phyloP scores from a whole-genome alignment of 2,329 filamentous ascomycete species.

The Diaporthe destruens region DNA sequence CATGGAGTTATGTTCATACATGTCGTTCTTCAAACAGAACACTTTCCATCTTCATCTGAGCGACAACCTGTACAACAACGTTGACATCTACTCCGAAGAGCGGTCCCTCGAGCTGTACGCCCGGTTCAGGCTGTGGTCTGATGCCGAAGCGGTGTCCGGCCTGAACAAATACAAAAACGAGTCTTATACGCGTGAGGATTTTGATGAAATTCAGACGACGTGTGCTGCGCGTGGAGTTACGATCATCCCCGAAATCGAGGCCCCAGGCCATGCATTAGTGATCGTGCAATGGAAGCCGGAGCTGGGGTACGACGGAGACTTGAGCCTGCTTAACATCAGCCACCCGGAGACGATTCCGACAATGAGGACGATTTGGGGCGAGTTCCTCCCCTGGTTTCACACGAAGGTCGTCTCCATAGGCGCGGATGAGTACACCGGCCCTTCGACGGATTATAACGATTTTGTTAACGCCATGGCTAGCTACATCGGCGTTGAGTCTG shows the following conservation, averaged over 20 bases:
- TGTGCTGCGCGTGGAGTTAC: constrained; percentile 69
- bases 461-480: constrained; percentile 66
- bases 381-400: constrained; percentile 68
- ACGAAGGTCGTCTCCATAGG: constrained; percentile 68
- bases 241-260: constrained; percentile 70
- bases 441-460: constrained; percentile 61
- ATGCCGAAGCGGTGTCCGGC: constrained; percentile 59
- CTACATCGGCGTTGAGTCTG: constrained; percentile 56
- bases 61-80: constrained; percentile 67
- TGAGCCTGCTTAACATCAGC: constrained; percentile 67
- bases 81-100: constrained; percentile 59
- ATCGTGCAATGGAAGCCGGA: constrained; percentile 72
- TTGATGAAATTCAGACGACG: constrained; percentile 63
- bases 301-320: constrained; percentile 59
- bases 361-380: constrained; percentile 65
- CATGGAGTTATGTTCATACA: constrained; percentile 69
- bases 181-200: constrained; percentile 64
- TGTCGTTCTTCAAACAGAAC: constrained; percentile 73
- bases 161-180: constrained; percentile 66
- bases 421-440: constrained; percentile 66
- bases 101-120: constrained; percentile 64
- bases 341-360: constrained; percentile 66
- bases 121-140: constrained; percentile 66
- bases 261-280: constrained; percentile 67
- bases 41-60: constrained; percentile 69